These are phyloP conservation scores for Kwoniella dendrophila DNA, from an alignment of 768 basidiomycete genomes.

Conservation along the genomic window DNA sequence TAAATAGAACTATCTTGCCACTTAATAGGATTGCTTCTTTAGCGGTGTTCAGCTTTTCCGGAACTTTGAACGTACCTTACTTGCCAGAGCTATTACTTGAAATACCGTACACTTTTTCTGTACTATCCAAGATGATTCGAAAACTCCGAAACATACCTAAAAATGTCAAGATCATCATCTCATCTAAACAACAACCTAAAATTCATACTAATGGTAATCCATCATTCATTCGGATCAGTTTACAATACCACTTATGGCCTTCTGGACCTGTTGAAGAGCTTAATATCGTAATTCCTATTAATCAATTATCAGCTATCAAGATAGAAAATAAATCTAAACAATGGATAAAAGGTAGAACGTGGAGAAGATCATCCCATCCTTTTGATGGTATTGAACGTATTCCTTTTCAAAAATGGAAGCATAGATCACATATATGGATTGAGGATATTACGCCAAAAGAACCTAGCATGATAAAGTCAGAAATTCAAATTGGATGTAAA, in stretches of 20 bases:
- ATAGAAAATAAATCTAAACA: not conserved
- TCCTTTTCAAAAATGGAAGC: not conserved
- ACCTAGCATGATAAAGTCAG: not conserved
- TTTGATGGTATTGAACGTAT: not conserved
- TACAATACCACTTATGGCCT: not conserved
- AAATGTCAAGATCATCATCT: not conserved
- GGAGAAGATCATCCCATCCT: not conserved
- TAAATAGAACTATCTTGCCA: too few relatives aligned
- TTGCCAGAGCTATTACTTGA: not conserved
- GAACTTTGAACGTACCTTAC: not conserved
- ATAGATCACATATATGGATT: not conserved
- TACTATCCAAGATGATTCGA: not conserved
- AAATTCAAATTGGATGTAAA: not conserved
- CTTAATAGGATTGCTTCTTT: not conserved
- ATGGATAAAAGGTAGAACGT: conserved; percentile 4
- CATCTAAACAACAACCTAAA: not conserved
- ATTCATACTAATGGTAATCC: not conserved
- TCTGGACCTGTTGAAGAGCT: not conserved
- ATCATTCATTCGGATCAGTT: not conserved
- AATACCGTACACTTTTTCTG: not conserved
- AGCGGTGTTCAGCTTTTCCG: not conserved
- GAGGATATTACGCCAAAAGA: not conserved
- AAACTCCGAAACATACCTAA: not conserved
- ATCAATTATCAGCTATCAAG: not conserved
- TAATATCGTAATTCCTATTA: not conserved